Evolutionary conservation across 1,139 yeast genomes (phyloP).

Genomic region (Diutina ranongensis): DNA sequence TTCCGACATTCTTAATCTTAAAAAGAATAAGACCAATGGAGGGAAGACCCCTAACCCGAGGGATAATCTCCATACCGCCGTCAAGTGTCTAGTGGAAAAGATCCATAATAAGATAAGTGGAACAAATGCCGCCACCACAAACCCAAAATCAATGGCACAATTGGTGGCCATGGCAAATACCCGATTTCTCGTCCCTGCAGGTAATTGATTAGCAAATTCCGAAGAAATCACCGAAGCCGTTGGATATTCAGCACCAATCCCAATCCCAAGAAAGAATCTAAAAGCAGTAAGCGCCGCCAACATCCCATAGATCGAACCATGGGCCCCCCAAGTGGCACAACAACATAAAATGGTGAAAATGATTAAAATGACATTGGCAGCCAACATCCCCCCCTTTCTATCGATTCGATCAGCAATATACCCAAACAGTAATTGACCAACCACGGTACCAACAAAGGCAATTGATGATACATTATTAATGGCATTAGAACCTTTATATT

Average conservation of each 20-base stretch:
- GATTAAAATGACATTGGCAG: conserved; percentile 62
- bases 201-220: conserved; percentile 73
- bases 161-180: conserved; percentile 87
- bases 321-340: conserved; percentile 62
- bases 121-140: conserved; percentile 73
- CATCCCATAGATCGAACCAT: conserved; percentile 43
- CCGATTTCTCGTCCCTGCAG: conserved; percentile 76
- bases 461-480: conserved; percentile 74
- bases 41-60: conserved; percentile 89
- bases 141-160: conserved; percentile 79
- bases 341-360: conserved; percentile 61
- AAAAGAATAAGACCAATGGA: conserved; percentile 63
- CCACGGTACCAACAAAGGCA: conserved; percentile 83
- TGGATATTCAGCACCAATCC: conserved; percentile 86
- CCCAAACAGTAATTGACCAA: conserved; percentile 79
- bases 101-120: conserved; percentile 84
- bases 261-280: conserved; percentile 79
- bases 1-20: conserved; percentile 69
- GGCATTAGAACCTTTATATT: conserved; percentile 53
- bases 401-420: conserved; percentile 67
- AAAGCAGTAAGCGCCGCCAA: conserved; percentile 75
- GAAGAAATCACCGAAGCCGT: conserved; percentile 91
- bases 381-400: conserved; percentile 71
- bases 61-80: conserved; percentile 87
- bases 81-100: conserved; percentile 55